Evolutionary conservation across 2,329 filamentous ascomycete species (phyloP).

Genomic region (Pseudocercospora macadamiae): DNA sequence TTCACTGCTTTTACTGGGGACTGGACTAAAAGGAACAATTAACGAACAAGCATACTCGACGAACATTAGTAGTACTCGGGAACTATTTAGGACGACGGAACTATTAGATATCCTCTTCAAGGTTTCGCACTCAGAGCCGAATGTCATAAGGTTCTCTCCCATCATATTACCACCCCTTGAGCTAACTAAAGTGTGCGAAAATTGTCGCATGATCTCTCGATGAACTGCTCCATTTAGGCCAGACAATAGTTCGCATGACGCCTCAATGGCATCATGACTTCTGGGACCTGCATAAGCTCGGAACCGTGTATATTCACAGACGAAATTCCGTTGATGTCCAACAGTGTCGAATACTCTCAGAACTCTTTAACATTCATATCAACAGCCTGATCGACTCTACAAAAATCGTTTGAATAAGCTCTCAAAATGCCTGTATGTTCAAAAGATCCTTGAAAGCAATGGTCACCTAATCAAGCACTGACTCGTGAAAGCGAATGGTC

Average conservation of each 20-base stretch:
- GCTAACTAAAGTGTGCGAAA: too few species aligned
- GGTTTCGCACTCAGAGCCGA: neutral
- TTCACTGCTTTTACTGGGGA: neutral
- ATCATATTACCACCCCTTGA: too few species aligned
- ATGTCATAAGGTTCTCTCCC: neutral
- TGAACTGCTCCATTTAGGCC: slow-evolving; percentile 5
- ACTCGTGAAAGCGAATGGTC: slow-evolving; percentile 39
- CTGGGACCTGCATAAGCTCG: slow-evolving; percentile 1
- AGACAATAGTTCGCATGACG: too few species aligned
- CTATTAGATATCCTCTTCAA: neutral
- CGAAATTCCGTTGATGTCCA: neutral
- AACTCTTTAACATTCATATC: neutral
- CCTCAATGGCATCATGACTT: neutral
- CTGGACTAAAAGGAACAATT: neutral
- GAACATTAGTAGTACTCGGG: neutral
- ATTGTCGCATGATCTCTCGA: neutral
- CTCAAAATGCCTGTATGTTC: neutral
- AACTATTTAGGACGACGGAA: neutral
- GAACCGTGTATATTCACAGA: neutral
- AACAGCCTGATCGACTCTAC: too few species aligned
- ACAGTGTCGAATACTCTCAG: too few species aligned
- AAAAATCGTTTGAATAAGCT: too few species aligned
- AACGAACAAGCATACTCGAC: neutral
- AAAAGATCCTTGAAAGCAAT: too few species aligned
- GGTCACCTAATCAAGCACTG: too few species aligned